phyloP scores from a whole-genome alignment of 2,329 filamentous ascomycete genomes.

The Teratosphaeria zuluensis region DNA sequence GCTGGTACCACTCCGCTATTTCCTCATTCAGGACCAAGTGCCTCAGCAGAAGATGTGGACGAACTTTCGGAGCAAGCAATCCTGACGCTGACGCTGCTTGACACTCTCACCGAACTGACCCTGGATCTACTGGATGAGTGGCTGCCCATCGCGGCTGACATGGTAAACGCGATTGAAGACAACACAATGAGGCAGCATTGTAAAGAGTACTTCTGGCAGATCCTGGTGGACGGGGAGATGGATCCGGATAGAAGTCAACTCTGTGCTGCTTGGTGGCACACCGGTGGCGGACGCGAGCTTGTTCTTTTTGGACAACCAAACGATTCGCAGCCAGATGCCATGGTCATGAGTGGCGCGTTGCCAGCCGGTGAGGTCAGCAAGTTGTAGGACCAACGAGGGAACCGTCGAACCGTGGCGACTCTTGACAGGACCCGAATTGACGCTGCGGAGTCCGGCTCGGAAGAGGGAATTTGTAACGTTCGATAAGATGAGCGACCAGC shows the following conservation, averaged over 20 bases:
- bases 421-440: not conserved
- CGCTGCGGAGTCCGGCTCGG: no score
- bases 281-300: slow-evolving; percentile 49
- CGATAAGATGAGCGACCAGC: not conserved
- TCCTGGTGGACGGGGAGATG: slow-evolving; percentile 73
- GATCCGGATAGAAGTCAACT: slow-evolving; percentile 73
- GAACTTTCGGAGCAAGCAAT: slow-evolving; percentile 68
- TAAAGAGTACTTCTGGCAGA: slow-evolving; percentile 66
- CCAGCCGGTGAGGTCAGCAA: slow-evolving; percentile 2
- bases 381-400: slow-evolving; percentile 1
- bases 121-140: slow-evolving; percentile 66
- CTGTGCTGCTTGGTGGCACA: slow-evolving; percentile 80
- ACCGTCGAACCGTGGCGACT: not conserved
- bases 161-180: slow-evolving; percentile 53
- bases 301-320: slow-evolving; percentile 38
- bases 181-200: slow-evolving; percentile 51
- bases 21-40: slow-evolving; percentile 30
- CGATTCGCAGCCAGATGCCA: not conserved
- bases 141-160: slow-evolving; percentile 61
- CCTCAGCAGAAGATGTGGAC: slow-evolving; percentile 10
- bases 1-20: slow-evolving; percentile 38
- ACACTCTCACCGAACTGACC: slow-evolving; percentile 65
- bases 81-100: slow-evolving; percentile 65
- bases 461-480: no score
- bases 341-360: slow-evolving; percentile 8